A percentile compares a stretch with the other conserved stretches of the same genome.
These are phyloP conservation scores for Populus pruinosa DNA, from an alignment of 345 rosid genomes.

Conservation along the genomic window DNA sequence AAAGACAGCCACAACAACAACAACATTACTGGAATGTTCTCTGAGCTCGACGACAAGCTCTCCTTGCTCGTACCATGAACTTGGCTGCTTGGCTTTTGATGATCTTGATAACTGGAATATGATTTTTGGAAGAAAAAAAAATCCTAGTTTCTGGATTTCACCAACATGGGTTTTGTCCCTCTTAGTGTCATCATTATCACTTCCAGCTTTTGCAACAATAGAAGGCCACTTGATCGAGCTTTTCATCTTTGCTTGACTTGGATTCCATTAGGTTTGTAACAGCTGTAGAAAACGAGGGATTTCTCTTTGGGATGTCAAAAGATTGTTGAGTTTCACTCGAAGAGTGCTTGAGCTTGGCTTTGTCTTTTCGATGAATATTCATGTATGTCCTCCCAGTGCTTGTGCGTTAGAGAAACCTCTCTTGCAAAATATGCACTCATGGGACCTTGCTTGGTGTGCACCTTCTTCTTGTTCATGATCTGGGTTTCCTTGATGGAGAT, in stretches of 20 bases:
- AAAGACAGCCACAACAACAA: background rate
- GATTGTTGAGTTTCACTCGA: conserved; percentile 22
- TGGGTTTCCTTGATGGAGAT: conserved; percentile 11
- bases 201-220: background rate
- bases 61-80: conserved; percentile 4
- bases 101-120: background rate
- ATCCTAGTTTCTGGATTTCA: conserved; percentile 26
- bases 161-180: conserved; percentile 7
- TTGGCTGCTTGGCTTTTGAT: conserved; percentile 4
- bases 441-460: conserved; percentile 40
- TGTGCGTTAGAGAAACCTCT: conserved; percentile 29
- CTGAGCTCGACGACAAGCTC: conserved; percentile 12
- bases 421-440: conserved; percentile 24
- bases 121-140: conserved; percentile 30
- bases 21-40: background rate
- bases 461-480: conserved; percentile 18
- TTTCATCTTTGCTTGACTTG: conserved; percentile 5
- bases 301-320: conserved; percentile 2
- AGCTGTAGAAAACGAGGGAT: conserved; percentile 8
- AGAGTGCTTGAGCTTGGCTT: conserved; percentile 38
- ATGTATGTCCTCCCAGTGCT: conserved; percentile 23
- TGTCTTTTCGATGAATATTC: conserved; percentile 25
- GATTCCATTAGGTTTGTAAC: background rate
- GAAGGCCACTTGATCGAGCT: conserved; percentile 21
- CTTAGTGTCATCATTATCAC: background rate